A percentile compares a stretch with the other conserved stretches of the same genome.
Evolutionary conservation across 2,329 filamentous ascomycete species (phyloP).

Genomic region (Fusarium cyanostomum): DNA sequence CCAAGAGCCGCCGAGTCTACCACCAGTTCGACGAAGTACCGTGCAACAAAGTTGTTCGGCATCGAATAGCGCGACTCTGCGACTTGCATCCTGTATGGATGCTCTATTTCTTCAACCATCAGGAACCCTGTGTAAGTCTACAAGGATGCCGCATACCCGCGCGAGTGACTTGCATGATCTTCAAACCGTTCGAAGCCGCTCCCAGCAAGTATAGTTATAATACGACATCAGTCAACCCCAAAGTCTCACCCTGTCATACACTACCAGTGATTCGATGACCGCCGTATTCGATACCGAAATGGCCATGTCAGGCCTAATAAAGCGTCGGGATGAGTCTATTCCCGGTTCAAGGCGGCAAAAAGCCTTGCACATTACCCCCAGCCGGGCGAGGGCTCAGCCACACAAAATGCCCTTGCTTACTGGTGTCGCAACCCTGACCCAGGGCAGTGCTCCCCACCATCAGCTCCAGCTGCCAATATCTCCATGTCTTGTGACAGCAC

Average conservation of each 20-base stretch:
- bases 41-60: neutral
- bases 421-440: slow-evolving; percentile 3
- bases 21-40: neutral
- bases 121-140: neutral
- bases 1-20: neutral
- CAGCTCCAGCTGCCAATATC: slow-evolving; percentile 24
- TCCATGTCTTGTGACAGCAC: slow-evolving; percentile 28
- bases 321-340: slow-evolving; percentile 2
- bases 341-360: slow-evolving; percentile 9
- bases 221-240: neutral
- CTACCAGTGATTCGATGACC: neutral
- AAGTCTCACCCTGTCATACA: neutral
- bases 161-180: slow-evolving; percentile 16
- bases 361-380: slow-evolving; percentile 12
- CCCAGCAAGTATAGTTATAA: neutral
- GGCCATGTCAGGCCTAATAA: neutral
- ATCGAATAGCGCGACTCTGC: neutral
- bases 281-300: neutral
- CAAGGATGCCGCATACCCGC: slow-evolving; percentile 27
- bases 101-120: neutral
- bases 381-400: slow-evolving; percentile 36
- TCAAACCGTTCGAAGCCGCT: neutral
- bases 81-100: neutral
- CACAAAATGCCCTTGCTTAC: slow-evolving; percentile 7
- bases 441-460: slow-evolving; percentile 17